A percentile compares a stretch with the other conserved stretches of the same genome.
Evolutionary conservation across 2,329 filamentous ascomycete genomes (phyloP).

Genomic region (Fusarium paranaense): DNA sequence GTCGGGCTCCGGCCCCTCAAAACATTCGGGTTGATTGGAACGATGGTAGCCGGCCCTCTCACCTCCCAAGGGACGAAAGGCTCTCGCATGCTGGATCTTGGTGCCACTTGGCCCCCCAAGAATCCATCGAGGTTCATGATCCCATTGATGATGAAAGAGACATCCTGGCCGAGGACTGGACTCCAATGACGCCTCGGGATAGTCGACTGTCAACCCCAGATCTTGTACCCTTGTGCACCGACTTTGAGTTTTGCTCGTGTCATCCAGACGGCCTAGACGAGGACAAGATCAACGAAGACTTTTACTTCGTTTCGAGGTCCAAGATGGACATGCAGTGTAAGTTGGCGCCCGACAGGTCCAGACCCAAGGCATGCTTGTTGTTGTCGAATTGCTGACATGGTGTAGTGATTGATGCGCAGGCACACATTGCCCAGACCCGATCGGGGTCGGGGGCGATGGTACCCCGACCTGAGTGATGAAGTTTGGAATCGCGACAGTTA

Average conservation of each 20-base stretch:
- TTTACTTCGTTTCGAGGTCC: constrained; percentile 34
- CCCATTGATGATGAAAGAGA: background rate
- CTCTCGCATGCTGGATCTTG: constrained; percentile 36
- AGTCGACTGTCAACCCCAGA: constrained; percentile 38
- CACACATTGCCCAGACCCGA: constrained; percentile 27
- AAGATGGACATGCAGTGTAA: constrained; percentile 42
- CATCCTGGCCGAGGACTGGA: constrained; percentile 14
- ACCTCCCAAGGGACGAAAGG: background rate
- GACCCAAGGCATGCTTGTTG: background rate
- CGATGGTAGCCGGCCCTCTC: background rate
- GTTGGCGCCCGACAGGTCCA: background rate
- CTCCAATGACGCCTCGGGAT: constrained; percentile 29
- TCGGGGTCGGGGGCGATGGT: background rate
- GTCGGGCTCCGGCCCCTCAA: background rate
- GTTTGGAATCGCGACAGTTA: background rate
- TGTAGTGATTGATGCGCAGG: constrained; percentile 33
- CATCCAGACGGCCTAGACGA: constrained; percentile 12
- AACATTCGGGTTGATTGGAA: background rate
- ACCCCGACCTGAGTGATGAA: background rate
- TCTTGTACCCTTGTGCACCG: constrained; percentile 33
- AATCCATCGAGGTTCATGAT: background rate
- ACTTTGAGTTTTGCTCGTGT: constrained; percentile 42
- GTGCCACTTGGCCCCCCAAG: constrained; percentile 18
- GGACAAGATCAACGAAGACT: constrained; percentile 33
- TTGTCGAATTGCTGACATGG: constrained; percentile 18